phyloP scores from a whole-genome alignment of 2,329 filamentous ascomycete genomes.

The Trichoderma gracile region DNA sequence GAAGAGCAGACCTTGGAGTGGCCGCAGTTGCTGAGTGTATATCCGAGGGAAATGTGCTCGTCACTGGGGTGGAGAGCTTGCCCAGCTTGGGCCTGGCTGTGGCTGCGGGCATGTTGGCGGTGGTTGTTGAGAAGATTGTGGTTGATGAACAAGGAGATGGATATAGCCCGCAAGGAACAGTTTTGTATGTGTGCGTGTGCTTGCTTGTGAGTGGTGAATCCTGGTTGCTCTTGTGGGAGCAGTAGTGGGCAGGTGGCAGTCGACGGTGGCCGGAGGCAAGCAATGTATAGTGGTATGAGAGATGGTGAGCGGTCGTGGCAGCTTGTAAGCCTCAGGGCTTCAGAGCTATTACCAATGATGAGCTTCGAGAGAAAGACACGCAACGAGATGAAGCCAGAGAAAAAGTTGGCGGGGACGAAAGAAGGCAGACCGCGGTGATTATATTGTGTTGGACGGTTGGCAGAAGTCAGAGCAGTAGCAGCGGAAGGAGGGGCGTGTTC shows the following conservation, averaged over 20 bases:
- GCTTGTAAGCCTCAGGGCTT: constrained; percentile 24
- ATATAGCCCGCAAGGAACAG: not conserved
- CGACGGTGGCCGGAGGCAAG: constrained; percentile 1
- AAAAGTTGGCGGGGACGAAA: constrained; percentile 20
- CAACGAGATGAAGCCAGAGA: constrained; percentile 26
- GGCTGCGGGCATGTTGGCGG: constrained; percentile 48
- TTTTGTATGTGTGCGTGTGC: not conserved
- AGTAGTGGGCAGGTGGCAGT: constrained; percentile 5
- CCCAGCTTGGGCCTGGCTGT: constrained; percentile 59
- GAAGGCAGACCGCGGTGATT: constrained; percentile 27
- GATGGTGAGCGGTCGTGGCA: constrained; percentile 11
- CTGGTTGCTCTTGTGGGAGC: not conserved
- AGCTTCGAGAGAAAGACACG: constrained; percentile 17
- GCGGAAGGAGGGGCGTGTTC: constrained; percentile 24
- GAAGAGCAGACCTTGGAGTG: constrained; percentile 62
- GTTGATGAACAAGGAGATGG: not conserved
- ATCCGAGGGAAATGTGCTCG: constrained; percentile 62
- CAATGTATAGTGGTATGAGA: not conserved
- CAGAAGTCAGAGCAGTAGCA: constrained; percentile 25
- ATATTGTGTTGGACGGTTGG: constrained; percentile 26
- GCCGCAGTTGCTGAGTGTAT: constrained; percentile 62
- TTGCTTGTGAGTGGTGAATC: constrained; percentile 17
- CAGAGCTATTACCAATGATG: constrained; percentile 12
- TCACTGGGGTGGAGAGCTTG: constrained; percentile 63
- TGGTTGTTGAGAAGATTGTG: constrained; percentile 24